Conservation (phyloP, 208 protist genomes). For the Leishmania martiniquensis region DNA sequence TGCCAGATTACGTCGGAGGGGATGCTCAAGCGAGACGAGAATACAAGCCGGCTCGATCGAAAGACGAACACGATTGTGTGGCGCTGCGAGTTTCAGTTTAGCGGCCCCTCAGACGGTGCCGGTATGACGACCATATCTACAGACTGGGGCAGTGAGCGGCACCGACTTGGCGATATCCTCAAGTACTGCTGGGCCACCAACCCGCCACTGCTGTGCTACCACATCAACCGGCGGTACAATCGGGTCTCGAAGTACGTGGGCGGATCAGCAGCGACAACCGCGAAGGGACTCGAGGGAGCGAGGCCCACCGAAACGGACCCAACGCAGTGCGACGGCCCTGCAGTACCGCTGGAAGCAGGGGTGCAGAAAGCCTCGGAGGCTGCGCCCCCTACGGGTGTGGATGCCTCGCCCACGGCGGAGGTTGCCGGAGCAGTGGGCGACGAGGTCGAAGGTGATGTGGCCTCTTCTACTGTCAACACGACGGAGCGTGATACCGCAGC, state of each 20-base stretch:
- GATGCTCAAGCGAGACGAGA: constrained; percentile 79
- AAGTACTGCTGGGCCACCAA: constrained; percentile 79
- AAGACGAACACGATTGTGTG: constrained; percentile 81
- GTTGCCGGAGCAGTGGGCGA: not conserved
- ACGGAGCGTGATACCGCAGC: not conserved
- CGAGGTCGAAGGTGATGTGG: not conserved
- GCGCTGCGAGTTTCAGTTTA: constrained; percentile 83
- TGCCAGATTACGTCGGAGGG: constrained; percentile 90
- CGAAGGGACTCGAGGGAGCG: not conserved
- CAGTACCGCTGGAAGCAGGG: not conserved
- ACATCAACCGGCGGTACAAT: constrained; percentile 86
- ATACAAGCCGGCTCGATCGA: constrained; percentile 78
- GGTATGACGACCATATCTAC: constrained; percentile 41
- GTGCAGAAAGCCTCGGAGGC: not conserved
- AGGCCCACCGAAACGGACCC: not conserved
- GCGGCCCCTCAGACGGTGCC: constrained; percentile 7
- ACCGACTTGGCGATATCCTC: constrained; percentile 71
- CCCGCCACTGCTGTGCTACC: constrained; percentile 73
- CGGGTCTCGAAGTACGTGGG: constrained; percentile 58
- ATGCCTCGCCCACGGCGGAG: not conserved
- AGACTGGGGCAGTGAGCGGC: constrained; percentile 82
- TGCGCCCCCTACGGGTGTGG: not conserved
- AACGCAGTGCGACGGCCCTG: not conserved
- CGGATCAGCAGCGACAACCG: not conserved
- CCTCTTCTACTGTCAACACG: not conserved